Evolutionary conservation across 2,329 filamentous ascomycete species (phyloP).

Genomic region (Blumeriella jaapii): DNA sequence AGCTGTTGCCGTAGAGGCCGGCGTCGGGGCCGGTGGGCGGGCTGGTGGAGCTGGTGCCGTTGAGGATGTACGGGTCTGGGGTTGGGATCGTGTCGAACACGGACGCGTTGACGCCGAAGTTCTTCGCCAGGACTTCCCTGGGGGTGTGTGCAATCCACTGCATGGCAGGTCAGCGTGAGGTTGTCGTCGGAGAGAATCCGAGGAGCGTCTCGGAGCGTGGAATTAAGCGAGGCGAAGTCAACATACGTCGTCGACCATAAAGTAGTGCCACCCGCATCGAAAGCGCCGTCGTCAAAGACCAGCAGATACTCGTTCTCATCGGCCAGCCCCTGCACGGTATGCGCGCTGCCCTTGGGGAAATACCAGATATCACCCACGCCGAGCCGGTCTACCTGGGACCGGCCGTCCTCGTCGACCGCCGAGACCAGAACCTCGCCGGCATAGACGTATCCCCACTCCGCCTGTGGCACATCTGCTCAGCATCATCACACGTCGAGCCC

Average conservation of each 20-base stretch:
- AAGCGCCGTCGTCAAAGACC: conserved; percentile 46
- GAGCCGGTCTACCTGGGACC: conserved; percentile 65
- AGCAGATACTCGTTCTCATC: conserved; percentile 55
- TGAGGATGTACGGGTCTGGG: conserved; percentile 67
- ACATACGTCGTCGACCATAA: too few relatives aligned
- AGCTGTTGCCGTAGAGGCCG: conserved; percentile 51
- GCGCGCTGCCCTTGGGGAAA: conserved; percentile 67
- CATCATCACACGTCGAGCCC: too few relatives aligned
- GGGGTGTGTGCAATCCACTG: conserved; percentile 45
- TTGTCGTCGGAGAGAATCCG: conserved; percentile 57
- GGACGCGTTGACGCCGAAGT: conserved; percentile 61
- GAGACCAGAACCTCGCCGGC: conserved; percentile 60
- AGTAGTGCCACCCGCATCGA: too few relatives aligned
- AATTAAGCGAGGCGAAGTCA: too few relatives aligned
- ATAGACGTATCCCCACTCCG: conserved; percentile 67
- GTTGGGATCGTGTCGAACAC: conserved; percentile 57
- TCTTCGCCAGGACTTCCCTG: conserved; percentile 59
- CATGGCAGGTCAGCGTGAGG: conserved; percentile 56
- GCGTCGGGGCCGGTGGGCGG: conserved; percentile 54
- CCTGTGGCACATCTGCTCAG: too few relatives aligned
- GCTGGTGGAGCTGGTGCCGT: conserved; percentile 50
- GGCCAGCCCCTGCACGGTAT: conserved; percentile 61
- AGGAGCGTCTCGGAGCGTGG: too few relatives aligned
- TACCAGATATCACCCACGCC: conserved; percentile 71
- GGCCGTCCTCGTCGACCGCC: conserved; percentile 63